These are phyloP conservation scores for Trichoderma sp. DNA, from an alignment of 2,329 filamentous ascomycete species.

Conservation along the genomic window DNA sequence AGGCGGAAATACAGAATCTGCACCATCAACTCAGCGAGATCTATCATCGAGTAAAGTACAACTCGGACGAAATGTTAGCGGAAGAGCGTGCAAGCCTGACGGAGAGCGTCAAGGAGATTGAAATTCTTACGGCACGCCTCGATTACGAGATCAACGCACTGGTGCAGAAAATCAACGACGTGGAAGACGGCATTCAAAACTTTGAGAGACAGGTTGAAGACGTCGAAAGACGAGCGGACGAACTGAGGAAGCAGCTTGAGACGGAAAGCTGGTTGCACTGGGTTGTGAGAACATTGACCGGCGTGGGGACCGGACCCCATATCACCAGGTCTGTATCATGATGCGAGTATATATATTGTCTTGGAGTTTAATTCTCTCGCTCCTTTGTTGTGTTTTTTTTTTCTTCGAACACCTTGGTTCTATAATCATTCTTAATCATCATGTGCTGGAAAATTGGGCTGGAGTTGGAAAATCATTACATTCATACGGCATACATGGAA, in stretches of 20 bases:
- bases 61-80: constrained; percentile 67
- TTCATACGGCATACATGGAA: constrained; percentile 11
- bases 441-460: not conserved
- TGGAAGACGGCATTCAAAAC: constrained; percentile 77
- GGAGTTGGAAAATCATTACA: constrained; percentile 12
- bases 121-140: constrained; percentile 77
- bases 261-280: constrained; percentile 66
- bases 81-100: constrained; percentile 69
- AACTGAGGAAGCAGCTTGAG: constrained; percentile 63
- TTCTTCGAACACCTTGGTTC: not conserved
- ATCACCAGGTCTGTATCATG: constrained; percentile 41
- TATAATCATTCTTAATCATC: not conserved
- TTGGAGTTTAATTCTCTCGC: constrained; percentile 21
- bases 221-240: constrained; percentile 64
- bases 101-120: constrained; percentile 75
- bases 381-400: not conserved
- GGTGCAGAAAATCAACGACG: constrained; percentile 78
- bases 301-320: constrained; percentile 61
- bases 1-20: constrained; percentile 64
- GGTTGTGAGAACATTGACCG: constrained; percentile 62
- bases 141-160: constrained; percentile 89
- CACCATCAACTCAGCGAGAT: constrained; percentile 71
- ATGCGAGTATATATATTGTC: constrained; percentile 15
- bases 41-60: constrained; percentile 67
- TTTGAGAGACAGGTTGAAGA: constrained; percentile 78